These are phyloP conservation scores for Moniliella sp. DNA, from an alignment of 1,284 basidiomycete genomes.

Conservation along the genomic window DNA sequence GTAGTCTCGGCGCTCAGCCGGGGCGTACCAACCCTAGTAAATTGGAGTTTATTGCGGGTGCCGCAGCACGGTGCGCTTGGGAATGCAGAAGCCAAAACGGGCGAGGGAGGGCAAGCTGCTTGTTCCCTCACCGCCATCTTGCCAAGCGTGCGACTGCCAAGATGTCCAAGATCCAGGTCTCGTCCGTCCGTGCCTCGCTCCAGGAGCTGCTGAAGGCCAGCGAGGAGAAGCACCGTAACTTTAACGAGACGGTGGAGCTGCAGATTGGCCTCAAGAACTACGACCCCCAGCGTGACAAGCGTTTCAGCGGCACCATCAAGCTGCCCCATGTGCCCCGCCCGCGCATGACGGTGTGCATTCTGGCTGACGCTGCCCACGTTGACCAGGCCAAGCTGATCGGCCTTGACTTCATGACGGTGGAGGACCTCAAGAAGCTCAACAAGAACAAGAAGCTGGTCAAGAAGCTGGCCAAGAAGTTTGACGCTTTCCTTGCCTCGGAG, in stretches of 20 bases:
- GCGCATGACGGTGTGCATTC: constrained; percentile 97
- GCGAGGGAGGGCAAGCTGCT: too few relatives aligned
- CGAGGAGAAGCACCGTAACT: constrained; percentile 32
- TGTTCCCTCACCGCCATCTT: too few relatives aligned
- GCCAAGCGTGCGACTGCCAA: too few relatives aligned
- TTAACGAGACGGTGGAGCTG: constrained; percentile 33
- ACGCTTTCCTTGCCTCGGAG: constrained; percentile 94
- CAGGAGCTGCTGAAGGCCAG: constrained; percentile 14
- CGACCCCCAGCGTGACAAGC: constrained; percentile 34
- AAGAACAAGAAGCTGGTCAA: constrained; percentile 99
- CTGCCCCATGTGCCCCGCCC: constrained; percentile 89
- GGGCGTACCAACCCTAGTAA: too few relatives aligned
- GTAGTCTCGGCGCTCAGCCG: too few relatives aligned
- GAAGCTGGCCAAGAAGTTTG: constrained; percentile 97
- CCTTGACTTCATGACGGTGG: constrained; percentile 89
- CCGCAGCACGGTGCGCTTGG: too few relatives aligned
- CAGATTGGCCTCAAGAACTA: constrained; percentile 35
- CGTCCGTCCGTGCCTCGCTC: constrained; percentile 1
- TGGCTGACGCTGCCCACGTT: constrained; percentile 94
- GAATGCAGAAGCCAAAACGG: too few relatives aligned
- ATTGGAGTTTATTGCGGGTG: too few relatives aligned
- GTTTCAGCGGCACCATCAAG: constrained; percentile 39
- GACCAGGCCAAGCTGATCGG: constrained; percentile 94
- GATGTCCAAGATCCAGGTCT: constrained; percentile 2
- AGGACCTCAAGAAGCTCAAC: constrained; percentile 98